Evolutionary conservation across 768 basidiomycete species (phyloP), one percentile per base, ranked within the genome.

Genomic region (Boletus subparvulus): DNA sequence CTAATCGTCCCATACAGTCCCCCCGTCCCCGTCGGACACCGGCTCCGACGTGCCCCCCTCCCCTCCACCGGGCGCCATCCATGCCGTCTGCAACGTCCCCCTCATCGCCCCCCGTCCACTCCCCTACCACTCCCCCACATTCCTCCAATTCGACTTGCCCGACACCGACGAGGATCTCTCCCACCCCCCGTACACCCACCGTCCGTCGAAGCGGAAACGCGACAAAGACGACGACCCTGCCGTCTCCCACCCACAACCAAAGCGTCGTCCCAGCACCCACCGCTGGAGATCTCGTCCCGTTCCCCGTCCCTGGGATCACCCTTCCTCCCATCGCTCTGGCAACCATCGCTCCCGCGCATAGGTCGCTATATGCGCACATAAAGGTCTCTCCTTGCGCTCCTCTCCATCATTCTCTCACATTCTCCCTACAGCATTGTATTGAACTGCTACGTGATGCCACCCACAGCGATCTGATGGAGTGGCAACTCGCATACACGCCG

Each of bases 101-200:
- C 76, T 88, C 53, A 73, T 87, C 58, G 86, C 85, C 0, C 86
- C 87, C 13, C 81, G 81, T 26, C 86, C 86, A 0, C 80, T 87
- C 37, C 87, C 86, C 2, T 87, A 84, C 70, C 84, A 85, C 53
- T 84, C 85, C 11, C 86, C 86, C 28, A 82, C 80, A 0, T 86
- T 87, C 68, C 81, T 88, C 53, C 83, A 86, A 52, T 87, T 85
- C 67, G 83, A 85, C 54, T 73, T 82, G 24, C 87, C 87, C 0
- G 86, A 86, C 72, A 73, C 82, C 9, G 85, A 86, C 71, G 83
- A 86, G 65, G 85, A 88, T 65, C 80, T 87, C 41, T 87, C 87
- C 0, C 82, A 82, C 60, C 84, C 87, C 8, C 87, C 86, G 0
- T 87, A 87, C 75, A 84, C 74, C n/a, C 72, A 71, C 61, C 71